Base-by-base conservation (phyloP, 2,329 filamentous ascomycete genomes). In the Sporothrix brunneoviolacea region DNA sequence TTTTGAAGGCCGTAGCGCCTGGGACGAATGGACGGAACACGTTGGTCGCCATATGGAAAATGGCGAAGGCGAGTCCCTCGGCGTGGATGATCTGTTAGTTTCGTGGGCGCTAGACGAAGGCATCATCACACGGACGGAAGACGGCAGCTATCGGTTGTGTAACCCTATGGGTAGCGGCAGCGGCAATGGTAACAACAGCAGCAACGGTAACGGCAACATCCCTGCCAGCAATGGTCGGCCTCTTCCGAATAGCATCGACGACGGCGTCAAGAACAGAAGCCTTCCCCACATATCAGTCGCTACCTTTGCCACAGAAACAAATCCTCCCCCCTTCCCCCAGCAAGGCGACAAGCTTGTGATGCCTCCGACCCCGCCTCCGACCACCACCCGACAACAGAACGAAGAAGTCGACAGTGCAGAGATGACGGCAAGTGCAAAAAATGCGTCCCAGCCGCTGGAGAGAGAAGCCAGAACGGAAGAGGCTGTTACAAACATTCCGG, bases 11-110 rank as follows among this genome's bases (percentile, higher is more conserved):
- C 70, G 75, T 1, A 78, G 77, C 3, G 86, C 84, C 8, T 96
- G 91, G 91, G 88, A 95, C 51, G 83, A 89, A 58, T 87, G 90
- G 70, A 93, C 93, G 53, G 91, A 97, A 64, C 91, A 97, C 64
- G 84, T 96, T 1, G 91, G 91, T 1, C 77, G 85, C 41, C 91
- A 97, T 64, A 85, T 95, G 73, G 91, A 96, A 66, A 84, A 83
- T 57, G 79, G 79, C 7, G 80, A 84, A 54, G 80, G 77, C 4
- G 68, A 70, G 21, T 65, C 70, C 21, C 68, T 84, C 16, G 77
- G 75, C 1, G 77, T 83, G 5, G 82, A 84, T 56, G 64, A 66
- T 2, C 64, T 82, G 35, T 64, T 85, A 38, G 75, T 78, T 0
- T 69, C 77, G 51, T 85, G 81, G 80, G 80, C 82, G 4, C 65